These are phyloP conservation scores for Aethionema arabicum DNA, from an alignment of 345 rosid species.

Conservation along the genomic window DNA sequence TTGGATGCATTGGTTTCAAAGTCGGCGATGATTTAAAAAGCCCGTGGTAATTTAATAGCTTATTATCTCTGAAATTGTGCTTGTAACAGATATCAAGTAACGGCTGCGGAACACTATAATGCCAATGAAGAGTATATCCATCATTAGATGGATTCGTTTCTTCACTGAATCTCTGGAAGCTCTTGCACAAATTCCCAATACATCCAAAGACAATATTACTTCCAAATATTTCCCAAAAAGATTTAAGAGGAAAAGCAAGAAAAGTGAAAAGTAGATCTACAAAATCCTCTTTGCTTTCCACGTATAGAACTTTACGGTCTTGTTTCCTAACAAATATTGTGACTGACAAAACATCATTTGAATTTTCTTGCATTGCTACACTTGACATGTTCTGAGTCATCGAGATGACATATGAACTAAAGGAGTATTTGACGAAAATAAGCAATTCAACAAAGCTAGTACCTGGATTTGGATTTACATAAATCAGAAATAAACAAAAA, in stretches of 20 bases:
- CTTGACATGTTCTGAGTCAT: too few relatives aligned
- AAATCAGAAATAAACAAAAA: neutral
- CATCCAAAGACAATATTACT: neutral
- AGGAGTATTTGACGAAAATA: slow-evolving; percentile 6
- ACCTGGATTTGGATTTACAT: neutral
- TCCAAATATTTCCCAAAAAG: neutral
- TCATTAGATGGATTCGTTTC: neutral
- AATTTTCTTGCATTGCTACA: neutral
- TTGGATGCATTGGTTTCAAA: too few relatives aligned
- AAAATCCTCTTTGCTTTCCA: slow-evolving; percentile 11
- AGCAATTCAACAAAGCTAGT: neutral
- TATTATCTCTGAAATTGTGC: too few relatives aligned
- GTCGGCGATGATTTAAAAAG: too few relatives aligned
- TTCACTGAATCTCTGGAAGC: neutral
- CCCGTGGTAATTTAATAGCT: too few relatives aligned
- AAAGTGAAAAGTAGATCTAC: slow-evolving; percentile 13
- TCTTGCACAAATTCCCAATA: slow-evolving; percentile 7
- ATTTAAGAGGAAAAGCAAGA: neutral
- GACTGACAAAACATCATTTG: neutral
- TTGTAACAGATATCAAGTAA: neutral
- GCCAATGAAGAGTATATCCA: neutral
- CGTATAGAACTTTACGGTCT: slow-evolving; percentile 5
- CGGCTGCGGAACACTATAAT: neutral
- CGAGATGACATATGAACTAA: neutral
- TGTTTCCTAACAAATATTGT: neutral